Percentiles rank a stretch among this genome's conserved stretches.
These are phyloP conservation scores for Beta corolliflora DNA, from an alignment of 179 eudicot genomes.

Conservation along the genomic window DNA sequence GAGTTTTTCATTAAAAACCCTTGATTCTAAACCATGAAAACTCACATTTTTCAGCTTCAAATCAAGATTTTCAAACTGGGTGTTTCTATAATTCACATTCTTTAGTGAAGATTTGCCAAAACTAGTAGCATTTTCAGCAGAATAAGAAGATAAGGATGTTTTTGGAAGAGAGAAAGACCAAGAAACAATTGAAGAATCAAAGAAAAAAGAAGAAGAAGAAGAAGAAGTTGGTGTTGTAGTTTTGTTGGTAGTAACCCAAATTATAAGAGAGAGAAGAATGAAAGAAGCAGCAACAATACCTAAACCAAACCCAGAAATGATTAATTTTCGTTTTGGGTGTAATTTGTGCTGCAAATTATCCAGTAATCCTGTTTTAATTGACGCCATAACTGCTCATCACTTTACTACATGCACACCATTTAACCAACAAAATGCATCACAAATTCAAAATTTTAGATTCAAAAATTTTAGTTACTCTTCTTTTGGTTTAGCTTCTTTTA, in stretches of 20 bases:
- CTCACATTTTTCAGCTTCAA: slow-evolving; percentile 44
- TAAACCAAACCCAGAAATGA: slow-evolving; percentile 52
- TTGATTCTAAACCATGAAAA: slow-evolving; percentile 27
- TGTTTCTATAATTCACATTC: neutral
- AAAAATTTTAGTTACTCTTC: neutral
- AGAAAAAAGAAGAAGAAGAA: neutral
- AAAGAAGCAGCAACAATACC: slow-evolving; percentile 42
- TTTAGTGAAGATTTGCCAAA: slow-evolving; percentile 11
- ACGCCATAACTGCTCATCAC: slow-evolving; percentile 40
- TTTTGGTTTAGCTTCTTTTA: neutral
- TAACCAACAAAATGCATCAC: slow-evolving; percentile 17
- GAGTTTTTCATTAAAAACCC: neutral
- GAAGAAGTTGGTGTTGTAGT: slow-evolving; percentile 17
- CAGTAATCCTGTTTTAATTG: slow-evolving; percentile 36
- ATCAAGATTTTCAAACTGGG: slow-evolving; percentile 31
- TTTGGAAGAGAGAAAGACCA: slow-evolving; percentile 40
- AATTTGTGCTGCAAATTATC: slow-evolving; percentile 45
- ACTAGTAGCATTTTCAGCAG: slow-evolving; percentile 24
- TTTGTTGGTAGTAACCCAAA: slow-evolving; percentile 38
- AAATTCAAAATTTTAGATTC: neutral
- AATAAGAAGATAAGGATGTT: slow-evolving; percentile 15
- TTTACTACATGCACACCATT: slow-evolving; percentile 34
- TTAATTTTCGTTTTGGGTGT: slow-evolving; percentile 40
- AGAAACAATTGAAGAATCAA: slow-evolving; percentile 13
- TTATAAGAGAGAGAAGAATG: slow-evolving; percentile 34